These are phyloP conservation scores for Alternaria incomplexa DNA, from an alignment of 2,329 filamentous ascomycete species.

Conservation along the genomic window DNA sequence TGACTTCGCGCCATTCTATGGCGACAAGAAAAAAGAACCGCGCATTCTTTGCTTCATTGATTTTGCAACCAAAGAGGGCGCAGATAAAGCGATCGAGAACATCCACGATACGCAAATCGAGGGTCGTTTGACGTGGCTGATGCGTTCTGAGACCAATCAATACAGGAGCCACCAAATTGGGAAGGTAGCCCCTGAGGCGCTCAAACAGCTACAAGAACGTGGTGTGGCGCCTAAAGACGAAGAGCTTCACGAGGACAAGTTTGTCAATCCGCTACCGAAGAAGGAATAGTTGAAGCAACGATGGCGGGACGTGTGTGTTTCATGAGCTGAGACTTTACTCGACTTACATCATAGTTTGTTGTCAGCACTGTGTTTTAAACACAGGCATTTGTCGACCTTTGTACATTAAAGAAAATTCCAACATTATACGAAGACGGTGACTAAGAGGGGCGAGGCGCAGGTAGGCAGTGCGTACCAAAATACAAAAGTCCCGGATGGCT, in stretches of 20 bases:
- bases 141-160: background rate
- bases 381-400: background rate
- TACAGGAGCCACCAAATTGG: constrained; percentile 23
- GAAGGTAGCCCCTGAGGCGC: constrained; percentile 11
- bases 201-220: constrained; percentile 23
- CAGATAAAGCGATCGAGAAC: constrained; percentile 20
- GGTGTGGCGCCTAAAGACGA: constrained; percentile 12
- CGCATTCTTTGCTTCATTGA: constrained; percentile 28
- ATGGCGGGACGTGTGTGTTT: background rate
- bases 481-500: background rate
- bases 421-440: background rate
- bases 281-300: background rate
- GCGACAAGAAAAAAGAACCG: constrained; percentile 5
- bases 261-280: constrained; percentile 8
- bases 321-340: background rate
- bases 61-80: constrained; percentile 31
- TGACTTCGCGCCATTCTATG: constrained; percentile 8
- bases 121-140: constrained; percentile 13
- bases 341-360: background rate
- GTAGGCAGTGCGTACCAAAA: background rate
- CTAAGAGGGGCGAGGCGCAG: background rate
- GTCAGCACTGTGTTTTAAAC: background rate
- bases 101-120: constrained; percentile 22
- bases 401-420: background rate
- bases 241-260: constrained; percentile 19